A percentile compares a stretch with the other conserved stretches of the same genome.
Evolutionary conservation across 2,329 filamentous ascomycete species (phyloP).

Genomic region (Nothomitra cinnamomea): DNA sequence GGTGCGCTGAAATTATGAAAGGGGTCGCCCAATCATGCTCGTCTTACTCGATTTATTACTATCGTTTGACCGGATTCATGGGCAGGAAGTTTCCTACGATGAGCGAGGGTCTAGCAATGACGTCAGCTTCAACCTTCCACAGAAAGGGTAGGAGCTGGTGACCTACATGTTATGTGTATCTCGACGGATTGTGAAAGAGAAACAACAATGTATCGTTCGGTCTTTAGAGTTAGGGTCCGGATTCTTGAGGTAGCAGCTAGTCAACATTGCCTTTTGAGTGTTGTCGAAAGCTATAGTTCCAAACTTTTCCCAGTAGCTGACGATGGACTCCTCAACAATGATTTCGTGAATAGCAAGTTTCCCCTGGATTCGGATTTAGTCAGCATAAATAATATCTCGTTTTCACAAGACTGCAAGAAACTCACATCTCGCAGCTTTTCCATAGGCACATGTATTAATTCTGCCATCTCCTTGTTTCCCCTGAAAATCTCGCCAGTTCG

Average conservation of each 20-base stretch:
- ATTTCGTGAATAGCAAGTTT: conserved; percentile 93
- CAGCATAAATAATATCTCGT: background rate
- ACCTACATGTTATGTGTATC: conserved; percentile 93
- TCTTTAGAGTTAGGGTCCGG: conserved; percentile 52
- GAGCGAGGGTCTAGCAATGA: conserved; percentile 55
- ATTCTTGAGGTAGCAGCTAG: conserved; percentile 79
- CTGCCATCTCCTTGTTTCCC: conserved; percentile 97
- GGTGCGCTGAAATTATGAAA: background rate
- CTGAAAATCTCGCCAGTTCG: conserved; percentile 93
- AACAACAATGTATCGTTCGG: conserved; percentile 77
- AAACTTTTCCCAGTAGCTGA: conserved; percentile 98
- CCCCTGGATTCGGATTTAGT: conserved; percentile 37
- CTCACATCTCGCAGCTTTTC: conserved; percentile 79
- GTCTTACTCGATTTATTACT: conserved; percentile 6
- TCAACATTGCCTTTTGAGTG: conserved; percentile 85
- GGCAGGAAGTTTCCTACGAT: conserved; percentile 96
- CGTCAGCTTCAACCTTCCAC: conserved; percentile 10
- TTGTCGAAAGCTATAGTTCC: conserved; percentile 93
- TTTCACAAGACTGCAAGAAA: conserved; percentile 11
- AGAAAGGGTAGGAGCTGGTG: conserved; percentile 14
- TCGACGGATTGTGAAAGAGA: conserved; percentile 89
- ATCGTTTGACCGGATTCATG: conserved; percentile 45
- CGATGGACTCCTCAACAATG: conserved; percentile 81
- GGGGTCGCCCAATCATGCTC: background rate
- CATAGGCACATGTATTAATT: conserved; percentile 83